Base-by-base conservation (phyloP, 108 stramenopile species). In the Bacterosira constricta region DNA sequence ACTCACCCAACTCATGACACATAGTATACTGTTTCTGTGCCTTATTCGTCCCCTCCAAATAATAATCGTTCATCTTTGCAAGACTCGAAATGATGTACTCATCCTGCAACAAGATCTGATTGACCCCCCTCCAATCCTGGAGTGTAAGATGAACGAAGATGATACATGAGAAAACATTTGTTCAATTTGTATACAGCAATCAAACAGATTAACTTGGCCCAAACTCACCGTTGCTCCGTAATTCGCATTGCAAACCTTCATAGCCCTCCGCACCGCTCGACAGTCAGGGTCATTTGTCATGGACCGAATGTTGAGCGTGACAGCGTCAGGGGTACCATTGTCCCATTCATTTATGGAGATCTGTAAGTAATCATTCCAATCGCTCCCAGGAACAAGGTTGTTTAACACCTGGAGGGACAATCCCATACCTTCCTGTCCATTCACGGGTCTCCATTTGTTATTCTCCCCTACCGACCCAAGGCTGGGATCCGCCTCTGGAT, bases 221-320 rank as follows among this genome's bases (percentile, higher is more conserved):
- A n/a, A n/a, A n/a, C n/a, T n/a, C n/a, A n/a, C n/a, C 6, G 88
- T 92, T 21, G 86, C 83, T 4, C 91, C 94, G 67, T 95, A 95
- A 58, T 95, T 71, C 0, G 83, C 90, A 66, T 91, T 90, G 82
- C 93, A 94, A 0, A 90, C 89, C 71, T 91, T 94, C 77, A 63
- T 82, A 23, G 57, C 47, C 37, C 53, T 61, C n/a, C 66, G 61
- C n/a, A 82, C 77, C 15, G 77, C 71, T 11, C 47, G 35, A 58
- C 93, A 94, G 8, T 79, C 84, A 0, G 56, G 44, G 35, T 91
- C 90, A 44, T 83, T 77, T 20, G 32, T 44, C 23, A 41, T 53
- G 13, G 25, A 46, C 30, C 47, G 69, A 3, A 82, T 46, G 18
- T 30, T 41, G n/a, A 94, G 77, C 1, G 86, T 88, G 51, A 94